Base-by-base conservation (phyloP, 2,329 filamentous ascomycete species). In the Colletotrichum sansevieriae region DNA sequence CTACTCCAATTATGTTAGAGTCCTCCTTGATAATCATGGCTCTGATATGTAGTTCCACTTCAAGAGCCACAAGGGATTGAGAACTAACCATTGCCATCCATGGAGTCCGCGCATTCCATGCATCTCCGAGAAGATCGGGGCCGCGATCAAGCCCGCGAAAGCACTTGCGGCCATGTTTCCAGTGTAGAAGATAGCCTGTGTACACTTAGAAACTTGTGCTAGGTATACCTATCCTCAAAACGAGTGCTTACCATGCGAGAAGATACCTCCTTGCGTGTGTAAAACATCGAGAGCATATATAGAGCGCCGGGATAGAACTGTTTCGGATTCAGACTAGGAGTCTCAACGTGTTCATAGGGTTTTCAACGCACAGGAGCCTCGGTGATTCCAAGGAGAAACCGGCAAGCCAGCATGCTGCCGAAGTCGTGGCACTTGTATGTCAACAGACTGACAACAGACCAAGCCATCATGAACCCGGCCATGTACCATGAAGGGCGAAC, bases 141-240 rank as follows among this genome's bases (percentile, higher is more conserved):
- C 82, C 10, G 81, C 81, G 39, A 84, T 76, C 18, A 84, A 77
- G 1, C 81, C 81, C 0, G 82, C 82, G 65, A 84, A 76, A 35
- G 82, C 80, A 65, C 82, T 82, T 1, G 81, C 82, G 47, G 83
- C 79, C 13, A 78, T 81, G 63, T 82, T 82, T 13, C 82, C 82
- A 7, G 80, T 81, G 72, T 82, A 82, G 73, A 82, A 79, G 22
- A 83, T 76, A 9, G 79, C 82, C 29, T 29, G 29, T 29, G 29
- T 29, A 29, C 2, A 29, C 7, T 29, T 29, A 9, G 7, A 8
- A 29, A 29, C 29, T 8, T 29, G 29, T 29, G 3, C 29, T 8
- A 8, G 7, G 9, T 29, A 8, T 9, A 8, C 29, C 29, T 9
- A 2, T 29, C 2, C 29, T 29, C 29, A 29, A 29, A 7, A 29